These are phyloP conservation scores for Chernovozyma aurita DNA, from an alignment of 1,139 yeast species.

Conservation along the genomic window DNA sequence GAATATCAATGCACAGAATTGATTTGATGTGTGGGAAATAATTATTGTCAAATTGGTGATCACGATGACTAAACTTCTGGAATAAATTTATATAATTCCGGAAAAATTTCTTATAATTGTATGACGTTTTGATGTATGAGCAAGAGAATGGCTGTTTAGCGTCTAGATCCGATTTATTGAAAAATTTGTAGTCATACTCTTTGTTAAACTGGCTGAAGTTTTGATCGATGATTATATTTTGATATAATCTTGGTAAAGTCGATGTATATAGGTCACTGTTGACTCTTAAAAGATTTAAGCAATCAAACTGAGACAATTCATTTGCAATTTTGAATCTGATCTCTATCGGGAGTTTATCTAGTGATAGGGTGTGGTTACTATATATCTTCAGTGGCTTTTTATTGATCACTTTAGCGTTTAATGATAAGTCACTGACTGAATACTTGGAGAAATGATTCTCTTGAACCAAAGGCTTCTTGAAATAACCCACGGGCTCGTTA, in stretches of 20 bases:
- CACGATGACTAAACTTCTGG: slow-evolving; percentile 1
- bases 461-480: slow-evolving; percentile 18
- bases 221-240: slow-evolving; percentile 36
- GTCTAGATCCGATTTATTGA: slow-evolving; percentile 6
- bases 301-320: slow-evolving; percentile 39
- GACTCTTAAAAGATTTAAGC: slow-evolving; percentile 29
- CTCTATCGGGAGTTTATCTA: slow-evolving; percentile 36
- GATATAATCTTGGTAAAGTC: slow-evolving; percentile 32
- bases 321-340: slow-evolving; percentile 27
- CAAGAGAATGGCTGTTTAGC: slow-evolving; percentile 13
- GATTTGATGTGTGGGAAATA: slow-evolving; percentile 13
- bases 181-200: slow-evolving; percentile 18
- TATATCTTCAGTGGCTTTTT: too few relatives aligned
- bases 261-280: slow-evolving; percentile 25
- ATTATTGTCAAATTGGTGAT: slow-evolving; percentile 1
- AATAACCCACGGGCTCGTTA: slow-evolving; percentile 24
- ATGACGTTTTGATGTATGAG: slow-evolving; percentile 33
- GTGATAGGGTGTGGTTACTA: too few relatives aligned
- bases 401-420: too few relatives aligned
- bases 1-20: slow-evolving; percentile 25
- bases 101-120: slow-evolving; percentile 30
- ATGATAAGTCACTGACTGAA: too few relatives aligned
- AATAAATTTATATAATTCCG: slow-evolving; percentile 10
- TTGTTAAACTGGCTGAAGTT: slow-evolving; percentile 31
- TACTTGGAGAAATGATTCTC: background rate